Evolutionary conservation across 139 green algal species (phyloP), one percentile per base, ranked within the genome.

Genomic region (Coelastrella sp.): DNA sequence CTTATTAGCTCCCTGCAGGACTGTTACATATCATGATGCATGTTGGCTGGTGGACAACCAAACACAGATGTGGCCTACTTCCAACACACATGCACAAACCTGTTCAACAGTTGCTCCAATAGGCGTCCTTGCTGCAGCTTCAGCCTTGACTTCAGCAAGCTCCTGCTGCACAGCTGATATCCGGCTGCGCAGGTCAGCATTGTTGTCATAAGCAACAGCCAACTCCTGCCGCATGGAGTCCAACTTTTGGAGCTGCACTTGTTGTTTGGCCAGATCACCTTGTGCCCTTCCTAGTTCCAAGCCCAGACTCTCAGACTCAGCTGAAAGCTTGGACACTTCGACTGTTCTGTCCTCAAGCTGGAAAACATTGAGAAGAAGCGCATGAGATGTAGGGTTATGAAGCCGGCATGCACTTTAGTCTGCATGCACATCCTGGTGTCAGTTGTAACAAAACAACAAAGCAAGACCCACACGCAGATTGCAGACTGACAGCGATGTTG

Each of bases 41-140:
- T n/a, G n/a, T n/a, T n/a, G n/a, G n/a, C n/a, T n/a, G n/a, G n/a
- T n/a, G n/a, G n/a, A n/a, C n/a, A n/a, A n/a, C n/a, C n/a, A n/a
- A n/a, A n/a, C n/a, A n/a, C n/a, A n/a, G n/a, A n/a, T n/a, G n/a
- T n/a, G n/a, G n/a, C n/a, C n/a, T n/a, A n/a, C n/a, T n/a, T n/a
- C n/a, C n/a, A n/a, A n/a, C n/a, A n/a, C n/a, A n/a, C n/a, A n/a
- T n/a, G n/a, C n/a, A n/a, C 71, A 17, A 17, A 79, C 80, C 80
- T 86, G 45, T n/a, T 80, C 80, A 4, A 68, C 50, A 21, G 48
- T 63, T 19, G 50, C 67, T 2, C 50, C 68, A 57, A 79, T 35
- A 27, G 80, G 80, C 0, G 66, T 86, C 8, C 80, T 57, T 21
- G 80, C 66, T 21, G 80, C 80, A 5, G 50, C 64, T 71, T 86